A percentile compares a stretch with the other conserved stretches of the same genome.
Evolutionary conservation across 2,329 filamentous ascomycete genomes (phyloP).

Genomic region (Pleoardoris graminearum): DNA sequence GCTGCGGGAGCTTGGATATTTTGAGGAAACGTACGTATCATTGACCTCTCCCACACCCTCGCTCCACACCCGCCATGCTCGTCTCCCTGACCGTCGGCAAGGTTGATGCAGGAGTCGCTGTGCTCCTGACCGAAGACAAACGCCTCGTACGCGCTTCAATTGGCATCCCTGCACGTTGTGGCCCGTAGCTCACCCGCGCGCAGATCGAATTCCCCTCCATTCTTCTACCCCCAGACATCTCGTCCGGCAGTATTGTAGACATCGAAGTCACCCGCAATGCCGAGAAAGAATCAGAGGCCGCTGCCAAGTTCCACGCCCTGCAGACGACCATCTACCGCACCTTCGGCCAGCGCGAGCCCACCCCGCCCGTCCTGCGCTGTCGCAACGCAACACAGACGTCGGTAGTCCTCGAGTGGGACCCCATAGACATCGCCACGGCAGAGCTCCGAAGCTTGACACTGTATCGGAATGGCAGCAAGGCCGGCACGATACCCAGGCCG

Average conservation of each 20-base stretch:
- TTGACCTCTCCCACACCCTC: slow-evolving; percentile 1
- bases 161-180: slow-evolving; percentile 23
- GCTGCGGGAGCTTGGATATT: background rate
- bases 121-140: slow-evolving; percentile 95
- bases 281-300: slow-evolving; percentile 72
- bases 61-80: slow-evolving; percentile 66
- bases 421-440: slow-evolving; percentile 88
- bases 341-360: slow-evolving; percentile 80
- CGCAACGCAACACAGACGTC: slow-evolving; percentile 99
- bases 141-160: slow-evolving; percentile 70
- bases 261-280: slow-evolving; percentile 91
- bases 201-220: slow-evolving; percentile 99
- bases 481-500: slow-evolving; percentile 88
- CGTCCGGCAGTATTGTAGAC: slow-evolving; percentile 95
- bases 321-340: slow-evolving; percentile 85
- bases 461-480: slow-evolving; percentile 95
- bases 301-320: slow-evolving; percentile 77
- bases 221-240: slow-evolving; percentile 90
- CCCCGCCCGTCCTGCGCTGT: slow-evolving; percentile 79
- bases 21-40: background rate
- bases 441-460: slow-evolving; percentile 86
- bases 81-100: slow-evolving; percentile 98
- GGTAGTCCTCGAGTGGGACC: slow-evolving; percentile 97
- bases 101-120: slow-evolving; percentile 97
- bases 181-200: slow-evolving; percentile 26